Conservation (phyloP, 192 early-diverging fungal genomes). For the Thamnidium elegans region DNA sequence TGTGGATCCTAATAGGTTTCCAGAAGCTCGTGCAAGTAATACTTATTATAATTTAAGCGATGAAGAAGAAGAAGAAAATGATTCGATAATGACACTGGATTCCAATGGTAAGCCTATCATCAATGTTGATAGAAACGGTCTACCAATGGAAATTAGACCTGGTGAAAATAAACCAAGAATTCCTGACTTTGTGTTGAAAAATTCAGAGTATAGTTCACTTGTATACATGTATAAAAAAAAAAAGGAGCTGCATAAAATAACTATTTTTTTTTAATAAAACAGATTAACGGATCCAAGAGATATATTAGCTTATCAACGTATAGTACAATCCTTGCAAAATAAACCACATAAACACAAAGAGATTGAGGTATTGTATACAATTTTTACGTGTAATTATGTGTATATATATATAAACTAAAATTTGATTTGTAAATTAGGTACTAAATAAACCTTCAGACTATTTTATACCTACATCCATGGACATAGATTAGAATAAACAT, state of each 20-base stretch:
- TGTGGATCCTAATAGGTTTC: neutral
- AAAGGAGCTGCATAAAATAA: too few species aligned
- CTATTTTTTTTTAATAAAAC: neutral
- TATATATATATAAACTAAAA: too few species aligned
- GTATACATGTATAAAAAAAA: too few species aligned
- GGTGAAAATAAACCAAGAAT: slow-evolving; percentile 24
- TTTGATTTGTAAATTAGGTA: neutral
- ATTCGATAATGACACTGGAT: neutral
- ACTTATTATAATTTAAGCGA: neutral
- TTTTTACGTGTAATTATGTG: too few species aligned
- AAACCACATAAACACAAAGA: neutral
- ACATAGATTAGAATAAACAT: neutral
- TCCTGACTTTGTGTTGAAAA: slow-evolving; percentile 33
- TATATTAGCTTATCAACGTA: neutral
- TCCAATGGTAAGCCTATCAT: neutral
- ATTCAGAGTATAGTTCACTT: neutral
- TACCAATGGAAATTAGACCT: slow-evolving; percentile 30
- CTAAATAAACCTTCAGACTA: neutral
- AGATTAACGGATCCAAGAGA: slow-evolving; percentile 1
- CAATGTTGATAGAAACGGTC: neutral
- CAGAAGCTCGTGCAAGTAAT: too few species aligned
- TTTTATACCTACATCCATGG: neutral
- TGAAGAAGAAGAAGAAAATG: slow-evolving; percentile 9
- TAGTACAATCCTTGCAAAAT: neutral
- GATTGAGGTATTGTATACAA: neutral